Base-by-base conservation (phyloP, 2,329 filamentous ascomycete genomes). In the Sclerotinia minor region DNA sequence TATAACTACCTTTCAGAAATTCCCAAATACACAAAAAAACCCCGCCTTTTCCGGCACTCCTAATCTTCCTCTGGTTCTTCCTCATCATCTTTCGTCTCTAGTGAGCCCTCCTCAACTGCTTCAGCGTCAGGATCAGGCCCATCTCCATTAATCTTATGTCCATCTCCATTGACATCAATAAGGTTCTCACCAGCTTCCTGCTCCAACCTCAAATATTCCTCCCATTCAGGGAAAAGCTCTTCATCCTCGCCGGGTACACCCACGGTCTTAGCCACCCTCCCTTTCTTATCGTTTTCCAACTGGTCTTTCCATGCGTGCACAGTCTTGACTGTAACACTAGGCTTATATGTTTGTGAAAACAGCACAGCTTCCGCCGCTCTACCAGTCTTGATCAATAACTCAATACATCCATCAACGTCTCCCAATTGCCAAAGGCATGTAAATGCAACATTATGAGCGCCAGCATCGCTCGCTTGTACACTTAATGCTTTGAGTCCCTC, bases 151-250 rank as follows among this genome's bases (percentile, higher is more conserved):
- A 70, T 55, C 13, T 60, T 67, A 13, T 66, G 54, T 24, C 45
- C 67, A 21, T 71, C 59, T 6, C 69, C 72, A 68, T 76, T 70
- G 3, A 77, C 73, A 69, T 76, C 75, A 67, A 76, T 73, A 2
- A 77, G 67, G 58, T 61, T 72, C 5, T 68, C 70, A 55, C 61
- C 69, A 11, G 91, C 90, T 74, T 93, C 89, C 69, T 84, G 86
- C 81, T 98, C 95, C 70, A 97, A 78, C 76, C 85, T 84, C 73
- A 98, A 77, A 83, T 92, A 97, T 79, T 95, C 90, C 5, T 97
- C 91, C 95, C 95, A 99, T 76, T 97, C 92, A 0, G 94, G 94
- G 81, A 99, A 99, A 73, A 99, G 84, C 3, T 96, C 94, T 52
- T 90, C 90, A 69, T 93, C 92, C 73, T 91, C 89, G 0, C 87